Percentiles rank a stretch among this genome's conserved stretches.
These are phyloP conservation scores for Ceratobasidium sp. DNA, from an alignment of 1,284 basidiomycete genomes.

Conservation along the genomic window DNA sequence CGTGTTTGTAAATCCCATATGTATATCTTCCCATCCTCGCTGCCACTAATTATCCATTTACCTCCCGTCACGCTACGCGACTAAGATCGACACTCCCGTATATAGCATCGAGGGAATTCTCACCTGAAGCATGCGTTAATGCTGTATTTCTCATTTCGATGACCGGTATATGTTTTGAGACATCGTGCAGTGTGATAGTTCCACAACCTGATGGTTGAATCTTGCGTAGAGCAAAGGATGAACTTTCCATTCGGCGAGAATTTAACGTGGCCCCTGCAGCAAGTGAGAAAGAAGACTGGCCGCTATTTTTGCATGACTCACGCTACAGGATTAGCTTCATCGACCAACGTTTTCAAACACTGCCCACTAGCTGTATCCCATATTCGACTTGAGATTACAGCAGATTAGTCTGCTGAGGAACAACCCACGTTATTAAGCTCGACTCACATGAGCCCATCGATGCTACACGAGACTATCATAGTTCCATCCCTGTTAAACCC, in stretches of 20 bases:
- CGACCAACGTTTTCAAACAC: constrained; percentile 95
- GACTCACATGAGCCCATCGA: constrained; percentile 94
- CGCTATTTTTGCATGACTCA: constrained; percentile 51
- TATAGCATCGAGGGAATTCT: background rate
- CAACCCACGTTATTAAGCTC: too few species aligned
- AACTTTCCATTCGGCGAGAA: constrained; percentile 94
- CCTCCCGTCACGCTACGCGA: constrained; percentile 63
- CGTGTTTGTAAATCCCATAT: constrained; percentile 92
- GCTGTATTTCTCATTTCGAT: constrained; percentile 82
- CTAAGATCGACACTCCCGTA: background rate
- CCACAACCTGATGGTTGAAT: constrained; percentile 93
- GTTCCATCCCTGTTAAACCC: constrained; percentile 95
- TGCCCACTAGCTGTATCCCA: constrained; percentile 98
- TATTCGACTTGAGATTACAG: constrained; percentile 71
- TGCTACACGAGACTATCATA: constrained; percentile 89
- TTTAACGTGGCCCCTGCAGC: constrained; percentile 73
- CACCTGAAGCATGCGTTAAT: constrained; percentile 67
- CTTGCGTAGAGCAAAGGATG: constrained; percentile 88
- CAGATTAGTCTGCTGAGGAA: too few species aligned
- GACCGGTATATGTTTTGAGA: constrained; percentile 87
- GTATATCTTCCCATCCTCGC: constrained; percentile 87
- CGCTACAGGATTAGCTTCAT: constrained; percentile 95
- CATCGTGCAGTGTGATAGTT: constrained; percentile 91
- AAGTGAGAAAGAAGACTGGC: constrained; percentile 40
- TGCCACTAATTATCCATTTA: constrained; percentile 83